Evolutionary conservation across 116 monocot genomes (phyloP), one percentile per base, ranked within the genome.

Genomic region (Papilionanthe hybrid): DNA sequence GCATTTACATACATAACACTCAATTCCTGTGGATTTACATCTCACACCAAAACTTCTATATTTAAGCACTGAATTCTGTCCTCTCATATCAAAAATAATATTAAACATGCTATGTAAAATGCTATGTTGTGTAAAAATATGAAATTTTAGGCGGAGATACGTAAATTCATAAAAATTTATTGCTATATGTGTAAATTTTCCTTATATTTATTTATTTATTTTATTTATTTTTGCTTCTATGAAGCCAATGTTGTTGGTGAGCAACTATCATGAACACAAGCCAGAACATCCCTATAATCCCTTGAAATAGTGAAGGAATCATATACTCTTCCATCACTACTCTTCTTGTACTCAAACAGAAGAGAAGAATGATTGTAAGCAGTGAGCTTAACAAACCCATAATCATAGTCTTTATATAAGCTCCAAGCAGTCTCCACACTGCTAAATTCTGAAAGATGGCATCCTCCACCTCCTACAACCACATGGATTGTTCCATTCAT

Each of bases 401-500:
- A 93, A 48, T 92, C 93, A 3, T 69, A 56, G 78, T 96, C 96
- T 75, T 85, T 74, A 60, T 82, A 87, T 15, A 96, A 27, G 53
- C 90, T 92, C 93, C 96, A 93, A 1, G 55, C 15, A 42, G 96
- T 88, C 66, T 85, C 22, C 2, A 83, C 17, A 17, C 20, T 65
- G 23, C 85, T 82, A 83, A 93, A 96, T 7, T 84, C 73, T 1
- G 87, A 83, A 28, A 92, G 75, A 82, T 96, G 96, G 56, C 93
- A 86, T 55, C 96, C 93, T 4, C 92, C 96, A 7, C 90, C 90
- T 3, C 96, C 96, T 0, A 55, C 93, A n/a, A 96, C 96, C 0
- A 92, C 89, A 32, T 96, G 96, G 79, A 96, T 92, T 1, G 96
- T 96, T 18, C 96, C 96, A 28, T 92, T 93, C 84, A 90, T 82